Conservation (phyloP, 2,329 filamentous ascomycete genomes). For the Septoria petroselini region DNA sequence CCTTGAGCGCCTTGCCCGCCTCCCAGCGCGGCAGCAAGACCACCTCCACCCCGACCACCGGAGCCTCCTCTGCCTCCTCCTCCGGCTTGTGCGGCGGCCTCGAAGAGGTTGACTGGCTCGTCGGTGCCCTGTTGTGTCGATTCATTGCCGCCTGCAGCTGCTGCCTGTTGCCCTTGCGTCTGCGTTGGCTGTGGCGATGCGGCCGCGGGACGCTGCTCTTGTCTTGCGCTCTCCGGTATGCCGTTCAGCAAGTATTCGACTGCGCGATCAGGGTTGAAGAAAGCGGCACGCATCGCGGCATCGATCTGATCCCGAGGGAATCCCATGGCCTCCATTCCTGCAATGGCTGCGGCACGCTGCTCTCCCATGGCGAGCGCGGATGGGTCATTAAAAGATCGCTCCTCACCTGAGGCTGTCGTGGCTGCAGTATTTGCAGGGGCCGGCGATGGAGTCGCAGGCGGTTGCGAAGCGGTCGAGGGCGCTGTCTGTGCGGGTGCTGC, state of each 20-base stretch:
- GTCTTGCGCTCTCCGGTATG: conserved; percentile 79
- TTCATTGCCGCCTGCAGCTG: conserved; percentile 52
- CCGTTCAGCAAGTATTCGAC: conserved; percentile 93
- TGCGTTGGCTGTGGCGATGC: conserved; percentile 36
- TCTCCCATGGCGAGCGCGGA: conserved; percentile 83
- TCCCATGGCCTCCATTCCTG: conserved; percentile 96
- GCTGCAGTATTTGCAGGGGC: conserved; percentile 47
- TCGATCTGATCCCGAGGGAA: conserved; percentile 87
- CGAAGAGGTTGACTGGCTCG: conserved; percentile 81
- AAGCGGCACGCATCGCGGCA: conserved; percentile 90
- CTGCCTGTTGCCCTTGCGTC: conserved; percentile 36
- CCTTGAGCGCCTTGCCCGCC: conserved; percentile 40
- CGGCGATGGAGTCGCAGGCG: conserved; percentile 51
- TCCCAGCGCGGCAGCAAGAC: conserved; percentile 41
- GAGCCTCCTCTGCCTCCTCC: conserved; percentile 44
- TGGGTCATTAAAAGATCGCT: conserved; percentile 61
- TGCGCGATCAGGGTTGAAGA: conserved; percentile 93
- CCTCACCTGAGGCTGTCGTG: conserved; percentile 41
- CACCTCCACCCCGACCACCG: conserved; percentile 42
- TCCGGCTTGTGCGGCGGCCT: conserved; percentile 54
- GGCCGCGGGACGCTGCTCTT: conserved; percentile 59
- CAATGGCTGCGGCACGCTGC: conserved; percentile 75
- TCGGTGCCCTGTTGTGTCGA: conserved; percentile 75
- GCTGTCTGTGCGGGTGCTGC: conserved; percentile 59
- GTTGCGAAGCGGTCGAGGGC: conserved; percentile 50